phyloP scores from a whole-genome alignment of 108 stramenopile species.

The Cyclotella cryptica region DNA sequence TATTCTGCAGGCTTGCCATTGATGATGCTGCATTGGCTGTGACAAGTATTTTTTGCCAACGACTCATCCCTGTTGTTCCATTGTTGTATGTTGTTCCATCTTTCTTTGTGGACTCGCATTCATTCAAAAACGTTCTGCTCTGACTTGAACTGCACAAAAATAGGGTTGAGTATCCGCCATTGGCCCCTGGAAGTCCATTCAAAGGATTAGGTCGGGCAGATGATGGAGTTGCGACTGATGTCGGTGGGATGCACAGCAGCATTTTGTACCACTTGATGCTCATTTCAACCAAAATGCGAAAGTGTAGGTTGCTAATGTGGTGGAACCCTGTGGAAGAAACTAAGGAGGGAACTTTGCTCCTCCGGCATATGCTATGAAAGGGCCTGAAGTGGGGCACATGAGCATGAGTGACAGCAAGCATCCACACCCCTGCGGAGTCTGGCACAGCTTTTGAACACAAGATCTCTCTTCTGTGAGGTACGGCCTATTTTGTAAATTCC shows the following conservation, averaged over 20 bases:
- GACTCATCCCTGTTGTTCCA: background rate
- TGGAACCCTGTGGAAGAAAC: no score
- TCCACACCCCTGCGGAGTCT: no score
- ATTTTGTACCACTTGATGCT: constrained; percentile 26
- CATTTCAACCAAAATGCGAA: constrained; percentile 48
- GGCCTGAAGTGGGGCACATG: no score
- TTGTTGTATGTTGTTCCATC: background rate
- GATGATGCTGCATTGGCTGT: no score
- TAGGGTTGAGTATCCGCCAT: constrained; percentile 38
- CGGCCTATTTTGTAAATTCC: no score
- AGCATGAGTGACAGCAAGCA: no score
- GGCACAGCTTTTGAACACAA: no score
- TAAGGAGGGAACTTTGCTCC: no score
- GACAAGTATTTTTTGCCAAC: background rate
- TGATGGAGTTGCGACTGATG: constrained; percentile 15
- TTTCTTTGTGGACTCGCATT: constrained; percentile 18
- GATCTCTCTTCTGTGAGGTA: no score
- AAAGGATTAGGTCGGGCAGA: constrained; percentile 34
- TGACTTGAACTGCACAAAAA: constrained; percentile 29
- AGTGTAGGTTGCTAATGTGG: constrained; percentile 44
- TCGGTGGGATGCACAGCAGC: background rate
- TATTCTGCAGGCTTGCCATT: background rate
- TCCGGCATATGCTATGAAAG: no score
- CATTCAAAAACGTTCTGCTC: constrained; percentile 48
- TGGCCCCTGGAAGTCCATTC: constrained; percentile 43